These are phyloP conservation scores for Pulveroboletus sp. DNA, from an alignment of 768 basidiomycete species.

Conservation along the genomic window DNA sequence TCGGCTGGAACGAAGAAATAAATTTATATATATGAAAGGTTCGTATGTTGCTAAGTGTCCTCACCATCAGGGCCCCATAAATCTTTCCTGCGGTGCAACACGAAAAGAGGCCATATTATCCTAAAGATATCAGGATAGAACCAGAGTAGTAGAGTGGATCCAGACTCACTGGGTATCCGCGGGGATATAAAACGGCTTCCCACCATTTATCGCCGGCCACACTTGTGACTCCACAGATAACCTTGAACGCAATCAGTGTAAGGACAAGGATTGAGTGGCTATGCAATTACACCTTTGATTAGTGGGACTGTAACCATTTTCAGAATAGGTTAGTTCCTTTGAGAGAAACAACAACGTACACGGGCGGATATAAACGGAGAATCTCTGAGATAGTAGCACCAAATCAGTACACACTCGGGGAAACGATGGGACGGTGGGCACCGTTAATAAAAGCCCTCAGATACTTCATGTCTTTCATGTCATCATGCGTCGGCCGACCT, in stretches of 20 bases:
- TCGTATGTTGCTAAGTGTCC: neutral
- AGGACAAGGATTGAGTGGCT: too few relatives aligned
- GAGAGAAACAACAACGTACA: slow-evolving; percentile 15
- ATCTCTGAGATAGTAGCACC: slow-evolving; percentile 19
- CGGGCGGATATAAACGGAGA: slow-evolving; percentile 31
- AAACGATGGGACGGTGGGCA: slow-evolving; percentile 17
- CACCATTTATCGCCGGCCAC: slow-evolving; percentile 23
- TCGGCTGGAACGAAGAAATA: slow-evolving; percentile 13
- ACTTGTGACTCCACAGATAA: slow-evolving; percentile 12
- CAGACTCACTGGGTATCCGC: slow-evolving; percentile 28
- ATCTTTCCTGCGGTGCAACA: slow-evolving; percentile 34
- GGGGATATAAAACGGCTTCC: slow-evolving; percentile 55
- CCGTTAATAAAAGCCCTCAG: slow-evolving; percentile 66
- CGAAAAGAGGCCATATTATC: slow-evolving; percentile 21
- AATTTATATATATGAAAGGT: neutral
- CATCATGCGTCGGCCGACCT: slow-evolving; percentile 50
- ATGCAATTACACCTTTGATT: slow-evolving; percentile 18
- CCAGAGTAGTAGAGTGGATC: neutral
- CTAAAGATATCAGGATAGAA: slow-evolving; percentile 5
- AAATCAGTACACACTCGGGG: neutral
- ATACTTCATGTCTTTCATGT: slow-evolving; percentile 62
- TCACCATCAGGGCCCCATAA: slow-evolving; percentile 30
- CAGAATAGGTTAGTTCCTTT: neutral
- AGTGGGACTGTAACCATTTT: slow-evolving; percentile 15
- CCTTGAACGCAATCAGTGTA: slow-evolving; percentile 2